Base-by-base conservation (phyloP, 148 eudicot species). In the Polygonum aviculare region DNA sequence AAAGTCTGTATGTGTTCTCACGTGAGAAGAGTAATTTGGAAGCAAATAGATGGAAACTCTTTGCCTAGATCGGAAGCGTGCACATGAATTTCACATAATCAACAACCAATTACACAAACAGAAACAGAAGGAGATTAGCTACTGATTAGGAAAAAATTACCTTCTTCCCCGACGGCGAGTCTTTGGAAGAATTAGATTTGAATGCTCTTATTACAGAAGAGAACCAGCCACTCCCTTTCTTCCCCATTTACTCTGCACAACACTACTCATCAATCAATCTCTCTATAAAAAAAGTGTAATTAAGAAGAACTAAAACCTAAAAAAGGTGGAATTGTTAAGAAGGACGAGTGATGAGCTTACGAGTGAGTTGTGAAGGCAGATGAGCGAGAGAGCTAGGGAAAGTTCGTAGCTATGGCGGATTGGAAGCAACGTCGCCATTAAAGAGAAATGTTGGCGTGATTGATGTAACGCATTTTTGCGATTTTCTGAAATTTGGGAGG, bases 191-290 rank as follows among this genome's bases (percentile, higher is more conserved):
- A 12, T 12, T 40, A 47, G 74, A 48, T 16, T 72, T 72, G 75
- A 72, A 44, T 4, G 45, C 75, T 41, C 54, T 44, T 36, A 44
- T 72, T 1, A 72, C 54, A 9, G 75, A 44, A 44, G 75, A 41
- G 75, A 72, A 72, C 75, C 75, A 72, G 3, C 75, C 75, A 26
- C 52, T 48, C 54, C 75, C 75, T 72, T 72, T 72, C 75, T 72
- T 72, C 75, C 75, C 75, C 75, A 72, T 72, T 44, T 72, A 41
- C 12, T 44, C 75, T 71, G 35, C 36, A 44, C 1, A 69, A 36
- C 18, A 38, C 14, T 15, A 54, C 10, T 4, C 2, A 26, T 60
- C 5, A 26, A 60, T 8, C 31, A 26, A 26, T 63, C 67, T 21
- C 2, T 3, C 9, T 11, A 26, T 22, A 26, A 1, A 3, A 18